Conservation (phyloP, 2,329 filamentous ascomycete genomes). For the Aspergillus eucalypticola region DNA sequence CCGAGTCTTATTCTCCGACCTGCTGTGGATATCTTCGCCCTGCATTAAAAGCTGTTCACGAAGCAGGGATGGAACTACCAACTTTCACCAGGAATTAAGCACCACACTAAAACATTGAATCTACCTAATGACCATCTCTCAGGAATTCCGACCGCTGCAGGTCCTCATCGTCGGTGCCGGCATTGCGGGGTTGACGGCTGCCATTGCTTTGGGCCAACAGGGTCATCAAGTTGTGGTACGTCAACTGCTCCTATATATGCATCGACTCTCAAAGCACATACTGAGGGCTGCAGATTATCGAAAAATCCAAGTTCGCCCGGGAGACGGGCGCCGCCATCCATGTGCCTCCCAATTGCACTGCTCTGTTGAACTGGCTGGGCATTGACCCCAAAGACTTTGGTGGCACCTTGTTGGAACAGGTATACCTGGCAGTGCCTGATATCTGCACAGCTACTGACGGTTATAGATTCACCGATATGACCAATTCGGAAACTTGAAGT, state of each 20-base stretch:
- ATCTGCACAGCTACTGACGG: not conserved
- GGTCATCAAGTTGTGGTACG: constrained; percentile 37
- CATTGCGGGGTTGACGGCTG: constrained; percentile 35
- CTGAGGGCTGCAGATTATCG: constrained; percentile 27
- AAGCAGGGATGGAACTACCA: not conserved
- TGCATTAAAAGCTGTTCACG: not conserved
- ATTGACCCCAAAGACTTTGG: constrained; percentile 25
- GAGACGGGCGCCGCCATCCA: constrained; percentile 31
- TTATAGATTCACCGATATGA: constrained; percentile 24
- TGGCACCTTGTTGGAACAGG: constrained; percentile 27
- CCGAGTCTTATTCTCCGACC: not conserved
- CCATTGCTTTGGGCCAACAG: constrained; percentile 35
- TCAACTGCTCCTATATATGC: not conserved
- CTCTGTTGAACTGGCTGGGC: constrained; percentile 27
- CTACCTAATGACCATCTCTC: not conserved
- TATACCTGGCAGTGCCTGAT: not conserved
- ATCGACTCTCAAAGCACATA: too few species aligned
- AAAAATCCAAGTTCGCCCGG: constrained; percentile 27
- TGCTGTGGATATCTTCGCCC: not conserved
- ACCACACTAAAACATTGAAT: not conserved
- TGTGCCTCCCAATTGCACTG: constrained; percentile 30
- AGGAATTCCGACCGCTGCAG: constrained; percentile 12
- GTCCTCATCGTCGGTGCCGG: constrained; percentile 35
- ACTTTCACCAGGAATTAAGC: not conserved
- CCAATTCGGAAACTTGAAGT: constrained; percentile 18